Percentiles rank a stretch among this genome's conserved stretches.
These are phyloP conservation scores for Mucor mucedo DNA, from an alignment of 371 early-diverging fungal species.

Conservation along the genomic window DNA sequence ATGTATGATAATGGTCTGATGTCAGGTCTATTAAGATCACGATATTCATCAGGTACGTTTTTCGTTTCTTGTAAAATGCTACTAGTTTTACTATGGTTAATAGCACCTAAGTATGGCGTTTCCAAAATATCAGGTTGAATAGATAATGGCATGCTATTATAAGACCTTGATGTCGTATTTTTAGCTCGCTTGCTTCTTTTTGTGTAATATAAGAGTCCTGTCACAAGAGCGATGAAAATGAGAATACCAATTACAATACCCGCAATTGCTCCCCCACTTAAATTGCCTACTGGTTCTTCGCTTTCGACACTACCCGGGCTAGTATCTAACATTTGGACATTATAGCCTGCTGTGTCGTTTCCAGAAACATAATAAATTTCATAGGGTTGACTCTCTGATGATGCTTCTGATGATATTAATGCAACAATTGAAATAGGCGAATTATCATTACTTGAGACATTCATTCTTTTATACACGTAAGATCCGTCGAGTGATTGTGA, in stretches of 20 bases:
- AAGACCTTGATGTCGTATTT: background rate
- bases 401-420: no score
- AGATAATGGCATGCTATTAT: conserved; percentile 2
- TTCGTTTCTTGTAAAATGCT: conserved; percentile 4
- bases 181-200: conserved; percentile 5
- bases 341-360: background rate
- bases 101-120: background rate
- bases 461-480: no score
- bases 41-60: conserved; percentile 12
- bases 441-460: background rate
- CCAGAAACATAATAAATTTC: background rate
- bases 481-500: no score
- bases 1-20: conserved; percentile 26
- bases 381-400: no score
- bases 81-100: conserved; percentile 11
- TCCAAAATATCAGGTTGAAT: background rate
- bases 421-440: no score
- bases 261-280: conserved; percentile 24
- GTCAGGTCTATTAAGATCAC: conserved; percentile 24
- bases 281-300: background rate
- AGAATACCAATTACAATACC: conserved; percentile 28
- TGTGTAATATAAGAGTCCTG: background rate
- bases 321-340: background rate
- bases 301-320: background rate
- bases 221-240: conserved; percentile 7